Evolutionary conservation across 2,329 filamentous ascomycete genomes (phyloP).

Genomic region (Arthrobotrys conoides): DNA sequence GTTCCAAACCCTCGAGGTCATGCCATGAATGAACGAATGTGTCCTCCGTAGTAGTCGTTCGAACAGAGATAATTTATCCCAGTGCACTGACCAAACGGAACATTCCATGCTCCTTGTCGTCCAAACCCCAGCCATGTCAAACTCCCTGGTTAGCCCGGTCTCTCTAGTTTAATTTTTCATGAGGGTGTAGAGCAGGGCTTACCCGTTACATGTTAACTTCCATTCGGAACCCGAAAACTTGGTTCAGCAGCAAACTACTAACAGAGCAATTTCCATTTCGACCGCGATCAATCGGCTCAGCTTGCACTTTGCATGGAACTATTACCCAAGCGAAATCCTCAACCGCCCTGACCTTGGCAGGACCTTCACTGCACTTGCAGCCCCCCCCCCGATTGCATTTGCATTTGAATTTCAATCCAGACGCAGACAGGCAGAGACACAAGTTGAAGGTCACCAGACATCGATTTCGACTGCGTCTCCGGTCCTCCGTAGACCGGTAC

Average conservation of each 20-base stretch:
- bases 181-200: slow-evolving; percentile 41
- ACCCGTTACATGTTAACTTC: slow-evolving; percentile 37
- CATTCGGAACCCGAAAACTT: slow-evolving; percentile 47
- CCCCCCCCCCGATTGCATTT: too few species aligned
- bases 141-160: slow-evolving; percentile 21
- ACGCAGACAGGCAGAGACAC: neutral
- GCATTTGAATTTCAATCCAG: neutral
- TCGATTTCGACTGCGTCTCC: neutral
- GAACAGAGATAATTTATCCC: slow-evolving; percentile 18
- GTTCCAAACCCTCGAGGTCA: slow-evolving; percentile 15
- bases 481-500: slow-evolving; percentile 22
- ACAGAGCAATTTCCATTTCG: slow-evolving; percentile 31
- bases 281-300: slow-evolving; percentile 46
- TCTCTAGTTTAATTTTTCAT: slow-evolving; percentile 8
- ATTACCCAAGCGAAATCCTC: slow-evolving; percentile 32
- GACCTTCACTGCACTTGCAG: neutral
- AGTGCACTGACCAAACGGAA: slow-evolving; percentile 30
- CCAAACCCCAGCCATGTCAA: slow-evolving; percentile 24
- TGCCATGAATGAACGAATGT: slow-evolving; percentile 23
- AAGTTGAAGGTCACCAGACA: slow-evolving; percentile 21
- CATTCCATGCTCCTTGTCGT: slow-evolving; percentile 30
- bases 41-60: too few species aligned
- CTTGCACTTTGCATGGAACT: slow-evolving; percentile 32
- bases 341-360: slow-evolving; percentile 18
- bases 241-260: slow-evolving; percentile 50